These are phyloP conservation scores for Trichoderma parareesei DNA, from an alignment of 495 filamentous ascomycete species.

Conservation along the genomic window DNA sequence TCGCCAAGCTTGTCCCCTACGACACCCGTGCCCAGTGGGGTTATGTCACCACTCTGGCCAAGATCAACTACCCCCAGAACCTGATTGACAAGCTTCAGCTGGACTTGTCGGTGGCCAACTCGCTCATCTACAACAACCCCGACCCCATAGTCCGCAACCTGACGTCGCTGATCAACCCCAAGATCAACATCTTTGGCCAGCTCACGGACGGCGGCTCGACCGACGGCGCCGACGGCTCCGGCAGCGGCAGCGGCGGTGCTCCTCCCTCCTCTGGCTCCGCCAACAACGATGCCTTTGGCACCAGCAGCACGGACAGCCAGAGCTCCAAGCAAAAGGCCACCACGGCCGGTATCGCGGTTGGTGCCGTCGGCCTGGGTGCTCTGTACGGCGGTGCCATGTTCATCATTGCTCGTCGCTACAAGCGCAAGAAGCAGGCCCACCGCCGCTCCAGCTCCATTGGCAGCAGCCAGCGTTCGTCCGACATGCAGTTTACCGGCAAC, in stretches of 20 bases:
- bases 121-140: conserved; percentile 63
- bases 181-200: conserved; percentile 65
- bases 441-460: conserved; percentile 64
- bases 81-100: conserved; percentile 53
- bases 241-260: conserved; percentile 18
- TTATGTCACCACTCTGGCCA: conserved; percentile 77
- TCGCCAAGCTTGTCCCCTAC: conserved; percentile 69
- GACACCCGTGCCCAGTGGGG: conserved; percentile 61
- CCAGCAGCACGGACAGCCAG: conserved; percentile 26
- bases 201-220: conserved; percentile 30
- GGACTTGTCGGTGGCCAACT: conserved; percentile 58
- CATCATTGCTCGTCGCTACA: conserved; percentile 87
- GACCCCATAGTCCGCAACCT: conserved; percentile 53
- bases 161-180: conserved; percentile 73
- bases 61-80: conserved; percentile 61
- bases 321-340: conserved; percentile 55
- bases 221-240: conserved; percentile 17
- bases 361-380: conserved; percentile 69
- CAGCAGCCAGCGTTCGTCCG: conserved; percentile 22
- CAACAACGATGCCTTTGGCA: conserved; percentile 22
- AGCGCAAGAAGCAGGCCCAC: conserved; percentile 74
- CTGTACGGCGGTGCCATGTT: conserved; percentile 99
- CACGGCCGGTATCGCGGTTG: conserved; percentile 76
- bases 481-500: conserved; percentile 47
- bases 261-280: conserved; percentile 15